These are phyloP conservation scores for Cenchrus purpureus DNA, from an alignment of 176 grass and related monocot genomes.

Conservation along the genomic window DNA sequence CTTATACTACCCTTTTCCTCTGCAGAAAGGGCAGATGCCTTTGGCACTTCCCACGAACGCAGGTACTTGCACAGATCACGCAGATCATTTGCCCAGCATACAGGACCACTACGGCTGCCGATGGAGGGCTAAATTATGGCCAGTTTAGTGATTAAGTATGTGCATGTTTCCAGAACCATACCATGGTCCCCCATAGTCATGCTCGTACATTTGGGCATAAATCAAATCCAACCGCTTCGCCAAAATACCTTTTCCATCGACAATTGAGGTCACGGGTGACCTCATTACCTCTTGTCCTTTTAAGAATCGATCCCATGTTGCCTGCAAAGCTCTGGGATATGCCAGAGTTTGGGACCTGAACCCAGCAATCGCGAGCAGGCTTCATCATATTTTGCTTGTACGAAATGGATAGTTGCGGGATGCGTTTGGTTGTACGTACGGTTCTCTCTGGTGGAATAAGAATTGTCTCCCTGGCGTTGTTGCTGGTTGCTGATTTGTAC, in stretches of 20 bases:
- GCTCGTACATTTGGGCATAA: conserved; percentile 13
- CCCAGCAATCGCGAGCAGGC: neutral
- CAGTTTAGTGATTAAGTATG: neutral
- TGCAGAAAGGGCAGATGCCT: neutral
- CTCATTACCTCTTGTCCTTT: conserved; percentile 36
- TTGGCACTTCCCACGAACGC: neutral
- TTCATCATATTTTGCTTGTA: neutral
- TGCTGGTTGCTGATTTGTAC: no score
- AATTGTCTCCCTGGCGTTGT: no score
- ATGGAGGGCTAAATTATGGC: conserved; percentile 10
- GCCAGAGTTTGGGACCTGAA: neutral
- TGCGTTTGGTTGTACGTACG: neutral
- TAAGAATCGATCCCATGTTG: neutral
- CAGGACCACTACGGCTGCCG: neutral
- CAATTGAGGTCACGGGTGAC: conserved; percentile 64
- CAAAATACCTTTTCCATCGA: conserved; percentile 36
- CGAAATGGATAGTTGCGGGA: neutral
- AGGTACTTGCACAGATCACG: neutral
- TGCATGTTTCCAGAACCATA: conserved; percentile 41
- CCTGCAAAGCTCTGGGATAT: neutral
- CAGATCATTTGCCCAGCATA: neutral
- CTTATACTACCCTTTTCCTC: neutral
- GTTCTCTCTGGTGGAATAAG: no score
- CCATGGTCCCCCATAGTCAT: conserved; percentile 36
- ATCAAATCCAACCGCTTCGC: conserved; percentile 26